Base-by-base conservation (phyloP, 1,139 yeast species). In the Yamadazyma sp. region DNA sequence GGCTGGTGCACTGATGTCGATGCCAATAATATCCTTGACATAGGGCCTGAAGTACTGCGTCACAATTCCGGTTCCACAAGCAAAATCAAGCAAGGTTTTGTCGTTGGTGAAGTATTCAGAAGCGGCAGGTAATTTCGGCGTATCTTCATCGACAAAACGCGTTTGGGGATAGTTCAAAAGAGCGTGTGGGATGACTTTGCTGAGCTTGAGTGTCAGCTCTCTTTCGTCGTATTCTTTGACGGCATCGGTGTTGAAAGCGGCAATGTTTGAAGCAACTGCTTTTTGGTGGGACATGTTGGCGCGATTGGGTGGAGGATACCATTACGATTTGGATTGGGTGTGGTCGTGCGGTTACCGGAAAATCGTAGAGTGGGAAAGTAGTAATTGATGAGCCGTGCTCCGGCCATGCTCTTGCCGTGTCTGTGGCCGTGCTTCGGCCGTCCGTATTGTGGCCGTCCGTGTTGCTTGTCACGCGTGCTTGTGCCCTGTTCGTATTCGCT, bases 21-120 rank as follows among this genome's bases (percentile, higher is more conserved):
- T 46, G 0, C 76, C 76, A 3, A 56, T 50, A 8, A 67, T 42
- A 3, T 50, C 47, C 5, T 38, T 41, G 17, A 67, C 45, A 40
- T 59, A 62, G 1, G 69, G 67, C 2, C 53, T 55, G 17, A 70
- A 41, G 16, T 52, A 52, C 40, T 55, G 50, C 2, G 68, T 58
- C 12, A 67, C 57, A 13, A 67, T 40, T 0, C 76, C 77, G 0
- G 74, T 62, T 1, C 77, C 76, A 46, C 76, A 70, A 1, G 75
- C 76, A 48, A 71, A 70, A 47, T 71, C 76, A 41, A 71, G 41
- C 18, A 62, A 30, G 26, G 50, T 54, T 41, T 53, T 51, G 1
- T 65, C 67, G 2, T 61, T 60, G 33, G 48, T 56, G 48, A 60
- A 48, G 14, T 54, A 38, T 6, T 59, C 41, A 29, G 58, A 39